Percentiles rank a stretch among this genome's conserved stretches.
These are phyloP conservation scores for Eutrema yunnanense DNA, from an alignment of 345 rosid species.

Conservation along the genomic window DNA sequence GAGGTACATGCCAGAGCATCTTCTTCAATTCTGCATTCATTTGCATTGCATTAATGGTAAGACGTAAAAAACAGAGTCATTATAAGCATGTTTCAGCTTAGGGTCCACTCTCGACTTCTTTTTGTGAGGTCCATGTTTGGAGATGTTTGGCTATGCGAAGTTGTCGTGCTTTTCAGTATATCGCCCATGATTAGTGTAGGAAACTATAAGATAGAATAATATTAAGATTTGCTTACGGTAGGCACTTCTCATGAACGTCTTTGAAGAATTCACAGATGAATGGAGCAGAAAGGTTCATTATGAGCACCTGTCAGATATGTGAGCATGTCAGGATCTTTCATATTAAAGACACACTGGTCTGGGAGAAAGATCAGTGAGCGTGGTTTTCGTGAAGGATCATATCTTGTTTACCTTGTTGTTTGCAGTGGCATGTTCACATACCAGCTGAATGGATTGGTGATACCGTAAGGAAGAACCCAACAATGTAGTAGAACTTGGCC, in stretches of 20 bases:
- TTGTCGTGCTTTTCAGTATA: no score
- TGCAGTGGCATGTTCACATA: constrained; percentile 89
- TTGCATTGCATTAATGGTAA: no score
- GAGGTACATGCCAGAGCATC: no score
- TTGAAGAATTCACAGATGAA: constrained; percentile 97
- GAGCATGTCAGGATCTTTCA: constrained; percentile 3
- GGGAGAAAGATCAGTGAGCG: not conserved
- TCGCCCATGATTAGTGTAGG: not conserved
- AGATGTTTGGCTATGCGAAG: no score
- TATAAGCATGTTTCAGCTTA: no score
- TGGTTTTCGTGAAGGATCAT: not conserved
- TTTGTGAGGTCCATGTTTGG: no score
- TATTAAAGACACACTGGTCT: not conserved
- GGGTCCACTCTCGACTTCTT: no score
- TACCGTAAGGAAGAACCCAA: constrained; percentile 95
- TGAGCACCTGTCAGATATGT: constrained; percentile 49
- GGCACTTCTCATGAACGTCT: constrained; percentile 65
- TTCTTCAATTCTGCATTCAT: no score
- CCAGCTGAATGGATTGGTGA: constrained; percentile 82
- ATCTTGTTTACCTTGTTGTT: constrained; percentile 62
- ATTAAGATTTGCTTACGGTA: constrained; percentile 54
- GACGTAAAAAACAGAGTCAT: no score
- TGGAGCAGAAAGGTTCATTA: constrained; percentile 96
- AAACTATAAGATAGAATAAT: not conserved
- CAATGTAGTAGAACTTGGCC: constrained; percentile 83